phyloP scores from a whole-genome alignment of 306 rosid species.

The Ziziphus jujuba region DNA sequence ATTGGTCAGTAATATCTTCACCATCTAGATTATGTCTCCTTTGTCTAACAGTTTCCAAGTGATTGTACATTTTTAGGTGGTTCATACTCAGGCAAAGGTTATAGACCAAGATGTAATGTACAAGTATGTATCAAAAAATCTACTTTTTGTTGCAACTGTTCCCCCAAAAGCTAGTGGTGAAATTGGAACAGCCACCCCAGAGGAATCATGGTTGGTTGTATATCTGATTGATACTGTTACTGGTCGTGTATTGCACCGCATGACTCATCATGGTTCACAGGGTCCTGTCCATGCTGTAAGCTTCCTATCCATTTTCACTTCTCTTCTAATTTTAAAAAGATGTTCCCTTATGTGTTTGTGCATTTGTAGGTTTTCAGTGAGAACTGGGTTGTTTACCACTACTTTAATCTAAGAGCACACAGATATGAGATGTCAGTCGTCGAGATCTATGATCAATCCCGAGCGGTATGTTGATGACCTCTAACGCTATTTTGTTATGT shows the following conservation, averaged over 20 bases:
- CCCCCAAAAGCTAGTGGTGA: conserved; percentile 86
- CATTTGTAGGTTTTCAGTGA: conserved; percentile 84
- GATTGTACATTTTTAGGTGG: conserved; percentile 58
- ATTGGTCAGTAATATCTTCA: neutral
- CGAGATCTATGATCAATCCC: conserved; percentile 95
- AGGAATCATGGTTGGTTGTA: conserved; percentile 84
- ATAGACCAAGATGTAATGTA: conserved; percentile 88
- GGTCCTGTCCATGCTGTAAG: conserved; percentile 97
- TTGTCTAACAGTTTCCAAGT: conserved; percentile 12
- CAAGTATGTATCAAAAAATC: conserved; percentile 75
- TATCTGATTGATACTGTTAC: conserved; percentile 85
- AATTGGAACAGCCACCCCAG: conserved; percentile 83
- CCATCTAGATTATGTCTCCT: neutral
- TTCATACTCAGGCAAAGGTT: conserved; percentile 96
- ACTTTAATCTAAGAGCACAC: conserved; percentile 97
- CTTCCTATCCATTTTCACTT: conserved; percentile 26
- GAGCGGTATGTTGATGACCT: conserved; percentile 72
- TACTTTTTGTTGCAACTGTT: conserved; percentile 88
- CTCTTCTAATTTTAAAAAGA: conserved; percentile 10
- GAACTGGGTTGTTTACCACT: conserved; percentile 99
- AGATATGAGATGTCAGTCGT: conserved; percentile 94
- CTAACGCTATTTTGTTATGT: neutral
- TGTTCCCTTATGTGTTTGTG: conserved; percentile 27
- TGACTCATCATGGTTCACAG: conserved; percentile 92
- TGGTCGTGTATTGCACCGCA: conserved; percentile 87